Conservation (phyloP, 2,329 filamentous ascomycete species). For the Elsinoe ampelina region DNA sequence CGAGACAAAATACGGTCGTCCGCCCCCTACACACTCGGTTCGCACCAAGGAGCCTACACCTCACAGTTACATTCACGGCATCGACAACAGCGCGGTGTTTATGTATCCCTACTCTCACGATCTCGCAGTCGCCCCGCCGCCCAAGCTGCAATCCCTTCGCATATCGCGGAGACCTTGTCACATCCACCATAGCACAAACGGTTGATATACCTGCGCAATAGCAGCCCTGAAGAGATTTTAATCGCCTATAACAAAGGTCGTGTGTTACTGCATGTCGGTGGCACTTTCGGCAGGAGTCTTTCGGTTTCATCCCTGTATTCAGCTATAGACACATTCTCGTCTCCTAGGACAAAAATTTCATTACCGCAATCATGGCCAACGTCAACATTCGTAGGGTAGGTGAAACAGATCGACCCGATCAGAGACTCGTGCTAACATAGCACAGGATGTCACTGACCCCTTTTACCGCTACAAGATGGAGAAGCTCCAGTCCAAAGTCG, state of each 20-base stretch:
- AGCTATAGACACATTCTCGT: not conserved
- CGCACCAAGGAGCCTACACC: not conserved
- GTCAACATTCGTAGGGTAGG: slow-evolving; percentile 81
- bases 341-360: slow-evolving; percentile 17
- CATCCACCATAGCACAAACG: slow-evolving; percentile 81
- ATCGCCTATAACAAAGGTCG: slow-evolving; percentile 24
- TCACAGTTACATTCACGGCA: slow-evolving; percentile 2
- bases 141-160: slow-evolving; percentile 96
- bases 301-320: slow-evolving; percentile 1
- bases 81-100: slow-evolving; percentile 47
- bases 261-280: slow-evolving; percentile 52
- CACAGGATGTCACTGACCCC: slow-evolving; percentile 78
- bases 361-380: slow-evolving; percentile 74
- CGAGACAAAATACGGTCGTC: slow-evolving; percentile 10
- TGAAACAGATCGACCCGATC: slow-evolving; percentile 3
- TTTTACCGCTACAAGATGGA: slow-evolving; percentile 99
- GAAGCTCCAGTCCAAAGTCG: slow-evolving; percentile 94
- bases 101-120: slow-evolving; percentile 97
- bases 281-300: slow-evolving; percentile 19
- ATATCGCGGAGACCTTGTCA: slow-evolving; percentile 91
- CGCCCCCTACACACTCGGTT: slow-evolving; percentile 9
- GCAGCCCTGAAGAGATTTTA: slow-evolving; percentile 5
- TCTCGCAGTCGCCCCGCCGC: slow-evolving; percentile 87
- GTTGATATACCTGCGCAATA: slow-evolving; percentile 46
- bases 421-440: slow-evolving; percentile 16